A percentile compares a stretch with the other conserved stretches of the same genome.
Evolutionary conservation across 805 yeast species (phyloP).

Genomic region (Ogataea saltuana): DNA sequence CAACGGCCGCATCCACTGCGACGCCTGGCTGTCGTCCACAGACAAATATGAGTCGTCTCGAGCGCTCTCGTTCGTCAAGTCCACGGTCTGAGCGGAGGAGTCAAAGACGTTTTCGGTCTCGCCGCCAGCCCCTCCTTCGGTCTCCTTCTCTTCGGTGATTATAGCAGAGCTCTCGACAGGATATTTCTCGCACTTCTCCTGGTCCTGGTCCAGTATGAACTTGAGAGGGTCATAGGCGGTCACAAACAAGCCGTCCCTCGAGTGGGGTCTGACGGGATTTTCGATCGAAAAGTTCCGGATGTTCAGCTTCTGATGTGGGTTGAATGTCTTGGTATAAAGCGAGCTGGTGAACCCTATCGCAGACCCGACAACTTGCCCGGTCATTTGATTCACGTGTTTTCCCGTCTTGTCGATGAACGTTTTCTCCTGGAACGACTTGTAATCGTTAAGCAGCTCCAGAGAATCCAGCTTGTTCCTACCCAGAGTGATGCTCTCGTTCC

Average conservation of each 20-base stretch:
- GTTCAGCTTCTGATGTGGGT: conserved; percentile 33
- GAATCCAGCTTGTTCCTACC: conserved; percentile 42
- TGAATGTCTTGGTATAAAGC: conserved; percentile 34
- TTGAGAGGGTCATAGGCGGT: conserved; percentile 34
- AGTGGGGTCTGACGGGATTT: conserved; percentile 38
- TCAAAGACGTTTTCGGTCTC: neutral
- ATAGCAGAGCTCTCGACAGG: neutral
- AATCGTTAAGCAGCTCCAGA: conserved; percentile 38
- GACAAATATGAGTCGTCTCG: conserved; percentile 1
- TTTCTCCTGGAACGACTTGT: conserved; percentile 40
- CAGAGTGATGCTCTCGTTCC: conserved; percentile 39
- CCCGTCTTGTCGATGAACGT: conserved; percentile 37
- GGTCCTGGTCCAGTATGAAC: conserved; percentile 19
- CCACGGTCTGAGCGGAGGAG: neutral
- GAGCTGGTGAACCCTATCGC: conserved; percentile 34
- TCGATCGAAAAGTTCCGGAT: conserved; percentile 31
- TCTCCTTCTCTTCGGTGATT: neutral
- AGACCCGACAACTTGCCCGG: conserved; percentile 31
- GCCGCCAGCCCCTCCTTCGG: too few relatives aligned
- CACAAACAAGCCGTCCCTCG: conserved; percentile 36
- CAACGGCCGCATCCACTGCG: conserved; percentile 28
- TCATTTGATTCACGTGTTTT: conserved; percentile 24
- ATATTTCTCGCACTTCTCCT: conserved; percentile 2
- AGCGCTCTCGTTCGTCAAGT: neutral
- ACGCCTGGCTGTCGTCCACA: conserved; percentile 6